Evolutionary conservation across 2,329 filamentous ascomycete species (phyloP).

Genomic region (Aspergillus pseudonomiae): DNA sequence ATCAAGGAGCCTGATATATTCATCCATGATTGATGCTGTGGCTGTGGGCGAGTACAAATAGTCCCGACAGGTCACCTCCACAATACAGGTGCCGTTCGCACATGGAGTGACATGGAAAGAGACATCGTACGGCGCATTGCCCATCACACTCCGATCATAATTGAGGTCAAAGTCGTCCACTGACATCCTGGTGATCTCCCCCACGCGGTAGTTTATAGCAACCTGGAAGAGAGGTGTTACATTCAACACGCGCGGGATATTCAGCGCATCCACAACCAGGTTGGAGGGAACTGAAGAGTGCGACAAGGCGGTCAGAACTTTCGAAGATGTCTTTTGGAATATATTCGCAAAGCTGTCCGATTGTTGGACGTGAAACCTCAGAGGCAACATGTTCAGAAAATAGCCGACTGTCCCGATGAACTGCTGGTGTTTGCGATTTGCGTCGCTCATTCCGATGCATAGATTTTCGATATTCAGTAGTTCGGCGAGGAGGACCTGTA

Average conservation of each 20-base stretch:
- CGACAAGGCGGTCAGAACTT: slow-evolving; percentile 1
- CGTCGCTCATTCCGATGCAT: slow-evolving; percentile 14
- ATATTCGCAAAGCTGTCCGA: neutral
- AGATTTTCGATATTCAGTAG: neutral
- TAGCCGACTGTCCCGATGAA: slow-evolving; percentile 6
- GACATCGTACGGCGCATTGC: slow-evolving; percentile 8
- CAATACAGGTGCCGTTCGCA: neutral
- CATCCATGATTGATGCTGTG: neutral
- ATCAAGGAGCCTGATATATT: neutral
- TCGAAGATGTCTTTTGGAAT: neutral
- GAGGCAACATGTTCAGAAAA: slow-evolving; percentile 13
- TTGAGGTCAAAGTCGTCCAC: slow-evolving; percentile 1
- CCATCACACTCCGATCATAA: neutral
- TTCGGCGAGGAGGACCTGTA: slow-evolving; percentile 3
- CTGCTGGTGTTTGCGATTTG: slow-evolving; percentile 1
- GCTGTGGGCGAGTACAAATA: neutral
- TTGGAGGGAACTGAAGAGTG: slow-evolving; percentile 10
- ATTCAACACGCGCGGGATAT: neutral
- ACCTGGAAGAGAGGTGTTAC: slow-evolving; percentile 15
- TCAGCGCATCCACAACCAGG: neutral
- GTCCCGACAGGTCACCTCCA: slow-evolving; percentile 6
- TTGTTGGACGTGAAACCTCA: neutral
- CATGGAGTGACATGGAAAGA: slow-evolving; percentile 1
- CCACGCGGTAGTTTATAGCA: slow-evolving; percentile 10
- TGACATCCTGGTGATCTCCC: slow-evolving; percentile 6